Evolutionary conservation across 768 basidiomycete species (phyloP).

Genomic region (Amanita pseudoporphyria): DNA sequence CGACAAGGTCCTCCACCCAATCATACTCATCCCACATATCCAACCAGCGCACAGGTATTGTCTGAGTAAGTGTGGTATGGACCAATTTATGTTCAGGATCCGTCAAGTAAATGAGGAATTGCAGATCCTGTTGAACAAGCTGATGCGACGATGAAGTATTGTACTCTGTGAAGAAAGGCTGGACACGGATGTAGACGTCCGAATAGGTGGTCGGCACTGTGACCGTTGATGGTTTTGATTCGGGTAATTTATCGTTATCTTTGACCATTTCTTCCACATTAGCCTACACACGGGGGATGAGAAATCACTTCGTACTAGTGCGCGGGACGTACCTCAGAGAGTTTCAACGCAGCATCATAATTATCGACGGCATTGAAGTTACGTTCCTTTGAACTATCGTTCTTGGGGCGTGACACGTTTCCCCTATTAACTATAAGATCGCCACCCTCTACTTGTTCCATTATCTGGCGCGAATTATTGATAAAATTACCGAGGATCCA

Average conservation of each 20-base stretch:
- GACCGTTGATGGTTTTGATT: slow-evolving; percentile 21
- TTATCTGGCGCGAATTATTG: slow-evolving; percentile 40
- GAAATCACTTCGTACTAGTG: slow-evolving; percentile 7
- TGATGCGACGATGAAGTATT: slow-evolving; percentile 5
- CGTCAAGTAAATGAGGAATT: slow-evolving; percentile 59
- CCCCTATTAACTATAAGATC: slow-evolving; percentile 84
- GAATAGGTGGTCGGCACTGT: slow-evolving; percentile 69
- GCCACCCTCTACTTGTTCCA: slow-evolving; percentile 93
- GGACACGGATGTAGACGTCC: slow-evolving; percentile 87
- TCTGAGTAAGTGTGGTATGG: slow-evolving; percentile 75
- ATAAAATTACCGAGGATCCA: not conserved
- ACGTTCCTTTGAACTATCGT: slow-evolving; percentile 37
- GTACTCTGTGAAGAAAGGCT: slow-evolving; percentile 60
- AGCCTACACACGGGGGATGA: slow-evolving; percentile 35
- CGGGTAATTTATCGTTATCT: slow-evolving; percentile 35
- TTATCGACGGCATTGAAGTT: slow-evolving; percentile 80
- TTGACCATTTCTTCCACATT: slow-evolving; percentile 71
- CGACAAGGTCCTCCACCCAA: slow-evolving; percentile 95
- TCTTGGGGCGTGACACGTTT: slow-evolving; percentile 64
- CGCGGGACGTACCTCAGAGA: slow-evolving; percentile 54
- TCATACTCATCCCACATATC: slow-evolving; percentile 85
- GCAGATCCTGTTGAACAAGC: slow-evolving; percentile 35
- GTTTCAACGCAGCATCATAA: slow-evolving; percentile 74
- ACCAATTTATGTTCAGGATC: slow-evolving; percentile 77
- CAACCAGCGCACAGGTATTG: slow-evolving; percentile 79